A percentile compares a stretch with the other conserved stretches of the same genome.
phyloP scores from a whole-genome alignment of 257 asterid species.

The Solanum gandarillasii region DNA sequence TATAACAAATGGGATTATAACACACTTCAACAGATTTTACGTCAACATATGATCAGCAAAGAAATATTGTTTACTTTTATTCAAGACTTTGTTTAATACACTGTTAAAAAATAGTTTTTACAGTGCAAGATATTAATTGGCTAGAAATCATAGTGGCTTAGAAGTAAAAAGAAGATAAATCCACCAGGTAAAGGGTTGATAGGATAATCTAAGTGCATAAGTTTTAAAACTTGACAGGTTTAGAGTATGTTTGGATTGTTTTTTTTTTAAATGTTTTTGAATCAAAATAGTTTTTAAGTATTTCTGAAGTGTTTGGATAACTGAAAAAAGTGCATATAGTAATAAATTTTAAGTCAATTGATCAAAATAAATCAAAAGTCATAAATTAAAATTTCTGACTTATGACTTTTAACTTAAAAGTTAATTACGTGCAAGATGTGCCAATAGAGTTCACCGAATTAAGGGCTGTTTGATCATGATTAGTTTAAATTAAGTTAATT shows the following conservation, averaged over 20 bases:
- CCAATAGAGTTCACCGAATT: background rate
- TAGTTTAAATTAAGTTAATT: background rate
- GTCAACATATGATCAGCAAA: background rate
- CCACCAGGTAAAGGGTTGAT: background rate
- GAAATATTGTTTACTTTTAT: background rate
- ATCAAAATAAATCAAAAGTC: background rate
- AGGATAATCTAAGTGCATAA: background rate
- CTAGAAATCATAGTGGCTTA: background rate
- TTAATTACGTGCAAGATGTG: background rate
- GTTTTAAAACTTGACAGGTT: background rate
- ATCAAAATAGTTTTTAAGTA: background rate
- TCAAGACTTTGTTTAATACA: background rate
- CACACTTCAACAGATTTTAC: background rate
- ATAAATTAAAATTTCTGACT: no score
- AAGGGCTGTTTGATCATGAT: background rate
- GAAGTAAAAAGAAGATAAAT: background rate
- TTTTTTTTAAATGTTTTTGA: rapidly evolving
- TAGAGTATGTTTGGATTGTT: background rate
- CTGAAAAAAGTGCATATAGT: background rate
- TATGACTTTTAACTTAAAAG: no score
- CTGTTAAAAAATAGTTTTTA: background rate
- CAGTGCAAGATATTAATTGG: background rate
- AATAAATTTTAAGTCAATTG: no score
- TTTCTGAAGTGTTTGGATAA: no score
- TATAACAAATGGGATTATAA: background rate